Evolutionary conservation across 352 stramenopile species (phyloP).

Genomic region (Phytophthora palmivora): DNA sequence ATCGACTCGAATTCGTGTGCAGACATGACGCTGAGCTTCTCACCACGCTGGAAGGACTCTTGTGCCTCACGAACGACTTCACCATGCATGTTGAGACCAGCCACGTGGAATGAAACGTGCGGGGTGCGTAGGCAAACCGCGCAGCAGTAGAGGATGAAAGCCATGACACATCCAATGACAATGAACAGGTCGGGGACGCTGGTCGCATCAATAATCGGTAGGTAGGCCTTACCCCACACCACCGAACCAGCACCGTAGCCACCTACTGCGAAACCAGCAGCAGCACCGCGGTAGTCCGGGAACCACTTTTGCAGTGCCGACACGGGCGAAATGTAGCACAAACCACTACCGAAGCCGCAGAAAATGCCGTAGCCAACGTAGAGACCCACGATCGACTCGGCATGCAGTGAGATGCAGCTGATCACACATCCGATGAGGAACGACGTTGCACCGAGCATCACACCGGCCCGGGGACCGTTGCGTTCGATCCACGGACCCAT

Average conservation of each 20-base stretch:
- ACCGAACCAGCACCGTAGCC: constrained; percentile 70
- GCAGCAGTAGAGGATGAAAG: constrained; percentile 46
- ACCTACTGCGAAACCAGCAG: constrained; percentile 71
- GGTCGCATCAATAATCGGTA: constrained; percentile 59
- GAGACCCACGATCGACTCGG: constrained; percentile 51
- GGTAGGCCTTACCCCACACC: constrained; percentile 72
- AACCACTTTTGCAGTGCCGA: constrained; percentile 85
- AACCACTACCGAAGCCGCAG: constrained; percentile 63
- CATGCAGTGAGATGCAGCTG: constrained; percentile 55
- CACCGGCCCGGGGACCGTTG: constrained; percentile 55
- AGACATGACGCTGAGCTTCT: constrained; percentile 57
- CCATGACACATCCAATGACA: constrained; percentile 55
- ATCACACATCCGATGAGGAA: constrained; percentile 66
- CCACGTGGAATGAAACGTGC: constrained; percentile 52
- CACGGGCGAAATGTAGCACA: constrained; percentile 83
- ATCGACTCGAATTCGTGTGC: constrained; percentile 56
- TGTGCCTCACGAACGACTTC: constrained; percentile 48
- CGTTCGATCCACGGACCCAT: constrained; percentile 78
- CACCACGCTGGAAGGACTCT: constrained; percentile 35
- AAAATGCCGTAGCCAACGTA: constrained; percentile 79
- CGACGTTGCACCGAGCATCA: constrained; percentile 54
- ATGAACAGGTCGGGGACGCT: constrained; percentile 59
- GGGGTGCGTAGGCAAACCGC: constrained; percentile 55
- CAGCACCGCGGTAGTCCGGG: constrained; percentile 73
- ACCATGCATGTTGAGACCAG: constrained; percentile 71